Percentiles rank a stretch among this genome's conserved stretches.
Conservation (phyloP, 148 eudicot species). For the Nepenthes gracilis region DNA sequence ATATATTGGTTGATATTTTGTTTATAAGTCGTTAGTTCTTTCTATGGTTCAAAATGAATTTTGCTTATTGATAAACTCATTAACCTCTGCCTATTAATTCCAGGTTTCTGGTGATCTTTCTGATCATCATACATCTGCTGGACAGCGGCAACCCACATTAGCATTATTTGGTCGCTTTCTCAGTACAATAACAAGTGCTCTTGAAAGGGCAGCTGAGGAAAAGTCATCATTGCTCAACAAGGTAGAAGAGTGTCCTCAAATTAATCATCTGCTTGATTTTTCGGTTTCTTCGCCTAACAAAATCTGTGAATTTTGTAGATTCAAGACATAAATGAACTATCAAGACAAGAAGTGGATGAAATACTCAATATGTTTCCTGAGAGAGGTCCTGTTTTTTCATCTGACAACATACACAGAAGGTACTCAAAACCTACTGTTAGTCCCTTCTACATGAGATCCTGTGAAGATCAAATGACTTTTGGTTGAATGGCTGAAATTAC, state of each 20-base stretch:
- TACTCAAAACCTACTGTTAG: constrained; percentile 12
- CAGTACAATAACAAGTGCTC: constrained; percentile 46
- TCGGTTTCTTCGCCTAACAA: constrained; percentile 2
- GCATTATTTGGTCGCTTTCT: constrained; percentile 49
- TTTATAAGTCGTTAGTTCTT: no score
- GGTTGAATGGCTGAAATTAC: neutral
- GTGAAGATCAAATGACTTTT: neutral
- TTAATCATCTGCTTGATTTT: constrained; percentile 1
- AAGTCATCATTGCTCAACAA: constrained; percentile 70
- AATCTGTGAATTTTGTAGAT: constrained; percentile 34
- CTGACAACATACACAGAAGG: constrained; percentile 87
- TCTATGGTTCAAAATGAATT: neutral
- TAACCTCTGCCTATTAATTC: neutral
- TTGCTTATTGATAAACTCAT: neutral
- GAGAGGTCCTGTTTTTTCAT: constrained; percentile 42
- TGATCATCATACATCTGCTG: constrained; percentile 32
- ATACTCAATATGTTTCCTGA: constrained; percentile 45
- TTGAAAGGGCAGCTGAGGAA: constrained; percentile 83
- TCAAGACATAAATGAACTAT: constrained; percentile 86
- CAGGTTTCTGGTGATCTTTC: constrained; percentile 55
- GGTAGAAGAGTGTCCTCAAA: constrained; percentile 22
- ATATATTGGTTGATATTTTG: no score
- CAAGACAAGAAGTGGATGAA: constrained; percentile 97
- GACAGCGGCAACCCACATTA: constrained; percentile 68
- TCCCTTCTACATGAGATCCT: neutral